Evolutionary conservation across 148 eudicot genomes (phyloP).

Genomic region (Silene conica): DNA sequence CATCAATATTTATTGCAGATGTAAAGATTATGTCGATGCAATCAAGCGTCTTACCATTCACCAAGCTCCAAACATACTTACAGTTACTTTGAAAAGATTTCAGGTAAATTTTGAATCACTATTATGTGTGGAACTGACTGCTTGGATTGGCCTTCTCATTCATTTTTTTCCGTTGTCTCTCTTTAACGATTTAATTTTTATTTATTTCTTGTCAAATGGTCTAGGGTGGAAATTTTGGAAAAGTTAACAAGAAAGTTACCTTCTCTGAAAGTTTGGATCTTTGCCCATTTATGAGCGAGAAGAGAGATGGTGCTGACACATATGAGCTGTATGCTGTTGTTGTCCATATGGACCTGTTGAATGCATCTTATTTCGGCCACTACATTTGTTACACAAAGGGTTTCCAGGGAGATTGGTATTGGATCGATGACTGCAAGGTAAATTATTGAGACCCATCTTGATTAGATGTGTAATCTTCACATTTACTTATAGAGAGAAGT

Average conservation of each 20-base stretch:
- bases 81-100: slow-evolving; percentile 89
- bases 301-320: slow-evolving; percentile 48
- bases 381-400: slow-evolving; percentile 83
- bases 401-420: slow-evolving; percentile 77
- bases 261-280: slow-evolving; percentile 80
- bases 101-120: slow-evolving; percentile 42
- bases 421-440: slow-evolving; percentile 95
- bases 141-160: not conserved
- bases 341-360: slow-evolving; percentile 94
- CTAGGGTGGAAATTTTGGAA: slow-evolving; percentile 96
- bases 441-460: not conserved
- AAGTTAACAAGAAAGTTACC: slow-evolving; percentile 79
- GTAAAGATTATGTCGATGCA: slow-evolving; percentile 86
- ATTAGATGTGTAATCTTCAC: not conserved
- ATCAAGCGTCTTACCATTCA: slow-evolving; percentile 74
- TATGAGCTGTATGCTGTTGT: slow-evolving; percentile 84
- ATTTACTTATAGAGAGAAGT: not conserved
- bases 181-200: not conserved
- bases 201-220: slow-evolving; percentile 13
- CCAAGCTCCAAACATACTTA: slow-evolving; percentile 82
- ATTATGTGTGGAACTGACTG: not conserved
- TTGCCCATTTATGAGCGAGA: slow-evolving; percentile 77
- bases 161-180: not conserved
- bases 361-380: slow-evolving; percentile 93
- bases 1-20: slow-evolving; percentile 43